Evolutionary conservation across 305 asterid genomes (phyloP).

Genomic region (Withania somnifera): DNA sequence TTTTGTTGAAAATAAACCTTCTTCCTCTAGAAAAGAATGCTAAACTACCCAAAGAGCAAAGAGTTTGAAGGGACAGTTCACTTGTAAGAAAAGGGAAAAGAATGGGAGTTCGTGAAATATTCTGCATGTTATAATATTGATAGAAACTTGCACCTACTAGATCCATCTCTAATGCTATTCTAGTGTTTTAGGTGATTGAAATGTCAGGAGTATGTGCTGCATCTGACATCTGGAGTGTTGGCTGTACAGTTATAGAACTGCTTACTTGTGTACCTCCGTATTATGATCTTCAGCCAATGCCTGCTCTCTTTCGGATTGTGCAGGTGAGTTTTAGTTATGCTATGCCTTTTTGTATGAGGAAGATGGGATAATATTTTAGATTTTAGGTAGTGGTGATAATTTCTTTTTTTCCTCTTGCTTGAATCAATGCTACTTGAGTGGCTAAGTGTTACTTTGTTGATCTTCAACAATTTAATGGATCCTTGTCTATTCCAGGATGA

Average conservation of each 20-base stretch:
- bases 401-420: no score
- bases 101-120: not conserved
- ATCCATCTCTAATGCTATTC: not conserved
- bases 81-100: not conserved
- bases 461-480: conserved; percentile 3
- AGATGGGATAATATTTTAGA: no score
- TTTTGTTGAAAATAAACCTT: not conserved
- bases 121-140: not conserved
- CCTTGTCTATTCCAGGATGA: conserved; percentile 54
- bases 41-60: not conserved
- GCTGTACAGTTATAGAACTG: conserved; percentile 99
- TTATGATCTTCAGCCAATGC: conserved; percentile 98
- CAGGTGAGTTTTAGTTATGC: conserved; percentile 42
- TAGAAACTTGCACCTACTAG: not conserved
- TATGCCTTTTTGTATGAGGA: not conserved
- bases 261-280: conserved; percentile 97
- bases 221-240: conserved; percentile 99
- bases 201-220: conserved; percentile 99
- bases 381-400: no score
- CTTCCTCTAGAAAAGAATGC: not conserved
- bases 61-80: not conserved
- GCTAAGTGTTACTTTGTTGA: conserved; percentile 8
- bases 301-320: conserved; percentile 95
- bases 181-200: conserved; percentile 70
- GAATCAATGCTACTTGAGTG: not conserved